Conservation (phyloP, 2,329 filamentous ascomycete species). For the Trichoderma asperellum region DNA sequence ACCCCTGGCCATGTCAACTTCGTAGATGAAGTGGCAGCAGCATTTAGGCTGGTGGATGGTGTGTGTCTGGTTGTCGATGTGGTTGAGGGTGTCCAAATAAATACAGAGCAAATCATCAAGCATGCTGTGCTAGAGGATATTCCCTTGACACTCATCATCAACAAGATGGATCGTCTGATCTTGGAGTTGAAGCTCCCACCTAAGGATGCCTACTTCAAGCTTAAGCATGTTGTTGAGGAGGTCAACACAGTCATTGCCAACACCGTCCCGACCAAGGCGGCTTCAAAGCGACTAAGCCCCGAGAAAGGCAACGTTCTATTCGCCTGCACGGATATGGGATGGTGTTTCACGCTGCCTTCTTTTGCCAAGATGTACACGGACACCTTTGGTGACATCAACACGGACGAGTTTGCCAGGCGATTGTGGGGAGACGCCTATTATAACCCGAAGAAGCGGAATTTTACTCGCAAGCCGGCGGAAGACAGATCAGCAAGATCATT, state of each 20-base stretch:
- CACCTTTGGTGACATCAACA: slow-evolving; percentile 79
- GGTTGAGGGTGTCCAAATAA: slow-evolving; percentile 97
- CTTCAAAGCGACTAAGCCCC: slow-evolving; percentile 80
- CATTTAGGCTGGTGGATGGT: slow-evolving; percentile 85
- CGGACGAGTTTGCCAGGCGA: slow-evolving; percentile 78
- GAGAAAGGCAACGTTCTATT: slow-evolving; percentile 99
- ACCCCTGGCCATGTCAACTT: slow-evolving; percentile 99
- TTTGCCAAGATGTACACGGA: slow-evolving; percentile 97
- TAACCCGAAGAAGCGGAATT: slow-evolving; percentile 87
- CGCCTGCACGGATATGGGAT: slow-evolving; percentile 88
- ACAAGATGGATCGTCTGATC: slow-evolving; percentile 96
- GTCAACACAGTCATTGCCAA: slow-evolving; percentile 96
- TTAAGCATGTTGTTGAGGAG: slow-evolving; percentile 98
- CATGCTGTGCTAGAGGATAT: slow-evolving; percentile 90
- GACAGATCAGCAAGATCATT: slow-evolving; percentile 83
- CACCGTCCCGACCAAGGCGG: slow-evolving; percentile 78
- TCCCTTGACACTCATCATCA: slow-evolving; percentile 86
- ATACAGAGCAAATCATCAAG: slow-evolving; percentile 96
- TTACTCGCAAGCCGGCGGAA: slow-evolving; percentile 85
- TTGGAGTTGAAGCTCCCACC: slow-evolving; percentile 92
- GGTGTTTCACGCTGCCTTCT: slow-evolving; percentile 93
- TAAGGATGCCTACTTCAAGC: slow-evolving; percentile 96
- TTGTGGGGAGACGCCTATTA: slow-evolving; percentile 98
- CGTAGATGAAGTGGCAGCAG: slow-evolving; percentile 91
- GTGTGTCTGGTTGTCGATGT: slow-evolving; percentile 94